phyloP scores from a whole-genome alignment of 2,329 filamentous ascomycete genomes.

The Aspergillus eucalypticola region DNA sequence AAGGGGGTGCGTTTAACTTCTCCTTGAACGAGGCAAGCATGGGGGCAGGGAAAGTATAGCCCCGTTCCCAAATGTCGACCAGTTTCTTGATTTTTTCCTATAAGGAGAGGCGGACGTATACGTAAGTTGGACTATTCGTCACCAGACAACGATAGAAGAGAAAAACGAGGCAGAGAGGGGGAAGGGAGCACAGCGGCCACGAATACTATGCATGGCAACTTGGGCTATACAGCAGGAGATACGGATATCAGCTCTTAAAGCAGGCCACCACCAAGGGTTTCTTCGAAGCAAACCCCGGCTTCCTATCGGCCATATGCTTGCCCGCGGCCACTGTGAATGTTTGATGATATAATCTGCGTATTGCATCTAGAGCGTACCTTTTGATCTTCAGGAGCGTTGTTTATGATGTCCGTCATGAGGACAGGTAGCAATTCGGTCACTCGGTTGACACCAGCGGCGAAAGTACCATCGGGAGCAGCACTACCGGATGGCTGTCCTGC shows the following conservation, averaged over 20 bases:
- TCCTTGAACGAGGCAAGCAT: constrained; percentile 84
- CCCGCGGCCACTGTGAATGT: constrained; percentile 35
- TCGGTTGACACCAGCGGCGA: constrained; percentile 91
- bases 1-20: constrained; percentile 65
- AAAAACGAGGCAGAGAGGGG: constrained; percentile 7
- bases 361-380: constrained; percentile 73
- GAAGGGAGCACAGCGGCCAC: constrained; percentile 18
- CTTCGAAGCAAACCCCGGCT: constrained; percentile 32
- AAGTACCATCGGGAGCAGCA: constrained; percentile 85
- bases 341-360: constrained; percentile 22
- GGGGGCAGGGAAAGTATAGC: constrained; percentile 78
- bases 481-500: constrained; percentile 79
- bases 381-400: constrained; percentile 85
- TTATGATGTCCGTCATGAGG: constrained; percentile 93
- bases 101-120: constrained; percentile 47
- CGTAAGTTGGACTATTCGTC: constrained; percentile 52
- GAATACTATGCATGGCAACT: constrained; percentile 25
- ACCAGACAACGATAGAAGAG: constrained; percentile 20
- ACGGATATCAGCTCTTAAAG: constrained; percentile 27
- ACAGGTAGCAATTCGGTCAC: constrained; percentile 92
- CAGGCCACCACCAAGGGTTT: constrained; percentile 25
- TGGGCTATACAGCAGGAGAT: constrained; percentile 28
- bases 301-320: constrained; percentile 26
- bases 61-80: constrained; percentile 97
- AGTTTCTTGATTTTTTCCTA: constrained; percentile 96